A percentile compares a stretch with the other conserved stretches of the same genome.
These are phyloP conservation scores for Metschnikowia sp. DNA, from an alignment of 805 yeast genomes.

Conservation along the genomic window DNA sequence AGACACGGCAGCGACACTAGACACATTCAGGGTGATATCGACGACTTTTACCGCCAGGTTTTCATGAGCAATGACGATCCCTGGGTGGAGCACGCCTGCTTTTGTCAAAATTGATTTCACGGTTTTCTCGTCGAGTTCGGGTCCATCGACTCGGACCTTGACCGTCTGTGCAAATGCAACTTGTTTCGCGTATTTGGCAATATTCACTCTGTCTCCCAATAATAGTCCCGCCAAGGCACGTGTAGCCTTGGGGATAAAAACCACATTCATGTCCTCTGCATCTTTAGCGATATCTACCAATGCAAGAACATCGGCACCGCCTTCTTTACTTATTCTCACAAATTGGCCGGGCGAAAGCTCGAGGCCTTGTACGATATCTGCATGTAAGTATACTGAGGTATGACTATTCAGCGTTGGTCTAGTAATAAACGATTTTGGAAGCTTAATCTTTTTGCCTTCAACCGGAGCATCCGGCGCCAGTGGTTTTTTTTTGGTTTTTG, in stretches of 20 bases:
- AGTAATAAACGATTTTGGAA: slow-evolving; percentile 40
- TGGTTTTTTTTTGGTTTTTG: slow-evolving; percentile 24
- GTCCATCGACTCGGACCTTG: slow-evolving; percentile 6
- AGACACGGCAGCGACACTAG: slow-evolving; percentile 15
- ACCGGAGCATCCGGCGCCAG: slow-evolving; percentile 19
- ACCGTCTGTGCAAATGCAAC: slow-evolving; percentile 34
- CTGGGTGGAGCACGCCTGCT: slow-evolving; percentile 60
- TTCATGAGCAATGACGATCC: slow-evolving; percentile 33
- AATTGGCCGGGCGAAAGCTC: slow-evolving; percentile 46
- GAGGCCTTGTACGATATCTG: slow-evolving; percentile 44
- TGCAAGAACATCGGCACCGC: slow-evolving; percentile 41
- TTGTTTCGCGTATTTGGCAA: slow-evolving; percentile 46
- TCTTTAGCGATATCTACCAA: slow-evolving; percentile 36
- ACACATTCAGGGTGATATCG: slow-evolving; percentile 22
- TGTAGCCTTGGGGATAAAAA: slow-evolving; percentile 24
- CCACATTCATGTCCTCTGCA: slow-evolving; percentile 31
- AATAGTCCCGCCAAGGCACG: slow-evolving; percentile 39
- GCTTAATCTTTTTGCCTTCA: slow-evolving; percentile 32
- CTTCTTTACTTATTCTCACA: slow-evolving; percentile 44
- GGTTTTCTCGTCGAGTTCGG: slow-evolving; percentile 20
- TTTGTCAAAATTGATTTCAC: slow-evolving; percentile 47
- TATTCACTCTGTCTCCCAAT: slow-evolving; percentile 45
- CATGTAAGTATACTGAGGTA: slow-evolving; percentile 40
- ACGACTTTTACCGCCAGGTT: slow-evolving; percentile 22
- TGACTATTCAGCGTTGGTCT: slow-evolving; percentile 28